A percentile compares a stretch with the other conserved stretches of the same genome.
phyloP scores from a whole-genome alignment of 441 rosid genomes.

The Gossypium aridum region DNA sequence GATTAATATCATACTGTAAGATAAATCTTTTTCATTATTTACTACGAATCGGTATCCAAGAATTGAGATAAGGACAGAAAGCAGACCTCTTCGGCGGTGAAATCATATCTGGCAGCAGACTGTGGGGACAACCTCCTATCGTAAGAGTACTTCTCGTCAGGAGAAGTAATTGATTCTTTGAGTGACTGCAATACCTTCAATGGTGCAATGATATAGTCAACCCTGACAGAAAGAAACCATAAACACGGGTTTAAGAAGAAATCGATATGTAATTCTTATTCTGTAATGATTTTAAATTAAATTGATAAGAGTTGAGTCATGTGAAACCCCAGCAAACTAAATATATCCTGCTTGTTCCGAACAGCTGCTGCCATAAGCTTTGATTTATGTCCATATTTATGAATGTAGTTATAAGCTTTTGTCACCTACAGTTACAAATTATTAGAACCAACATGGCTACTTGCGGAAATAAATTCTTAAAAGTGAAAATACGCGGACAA shows the following conservation, averaged over 20 bases:
- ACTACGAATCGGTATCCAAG: neutral
- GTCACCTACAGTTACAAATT: conserved; percentile 33
- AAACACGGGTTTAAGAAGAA: conserved; percentile 10
- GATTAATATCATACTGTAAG: neutral
- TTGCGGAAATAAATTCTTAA: neutral
- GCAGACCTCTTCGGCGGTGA: conserved; percentile 76
- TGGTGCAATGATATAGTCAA: conserved; percentile 89
- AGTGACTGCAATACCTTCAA: conserved; percentile 84
- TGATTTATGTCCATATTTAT: conserved; percentile 84
- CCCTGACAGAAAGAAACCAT: conserved; percentile 35
- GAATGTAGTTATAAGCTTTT: conserved; percentile 83
- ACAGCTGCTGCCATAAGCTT: conserved; percentile 98
- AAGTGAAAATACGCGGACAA: neutral
- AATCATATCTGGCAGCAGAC: conserved; percentile 62
- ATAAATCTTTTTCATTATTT: too few species aligned
- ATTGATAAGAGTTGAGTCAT: conserved; percentile 3
- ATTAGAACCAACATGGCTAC: neutral
- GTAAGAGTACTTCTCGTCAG: conserved; percentile 81
- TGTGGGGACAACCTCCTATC: conserved; percentile 58
- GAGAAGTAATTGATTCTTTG: conserved; percentile 59
- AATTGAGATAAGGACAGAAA: neutral
- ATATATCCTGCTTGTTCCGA: conserved; percentile 90
- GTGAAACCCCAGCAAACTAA: conserved; percentile 80
- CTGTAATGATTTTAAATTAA: neutral
- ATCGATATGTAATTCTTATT: neutral